Conservation (phyloP, 2,329 filamentous ascomycete species). For the Trichoderma koningii region DNA sequence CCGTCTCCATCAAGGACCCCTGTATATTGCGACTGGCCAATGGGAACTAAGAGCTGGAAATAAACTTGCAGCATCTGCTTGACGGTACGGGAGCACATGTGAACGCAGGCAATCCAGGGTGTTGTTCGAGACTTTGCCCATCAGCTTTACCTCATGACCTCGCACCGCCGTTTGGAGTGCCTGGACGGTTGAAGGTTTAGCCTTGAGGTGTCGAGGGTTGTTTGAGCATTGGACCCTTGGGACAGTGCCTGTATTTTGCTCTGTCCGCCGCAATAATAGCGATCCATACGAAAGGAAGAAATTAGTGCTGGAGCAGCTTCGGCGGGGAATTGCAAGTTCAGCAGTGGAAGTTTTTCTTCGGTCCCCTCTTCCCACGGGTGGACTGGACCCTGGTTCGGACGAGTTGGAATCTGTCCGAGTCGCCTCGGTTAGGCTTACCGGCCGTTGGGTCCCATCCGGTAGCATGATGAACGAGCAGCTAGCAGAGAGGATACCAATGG, state of each 20-base stretch:
- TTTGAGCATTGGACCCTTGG: no score
- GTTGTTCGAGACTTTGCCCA: conserved; percentile 15
- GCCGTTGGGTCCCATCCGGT: conserved; percentile 1
- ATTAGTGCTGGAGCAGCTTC: conserved; percentile 11
- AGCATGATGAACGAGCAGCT: neutral
- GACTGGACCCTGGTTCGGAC: neutral
- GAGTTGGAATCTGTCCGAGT: neutral
- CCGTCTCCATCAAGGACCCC: neutral
- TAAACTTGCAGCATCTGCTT: conserved; percentile 22
- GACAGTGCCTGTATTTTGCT: neutral
- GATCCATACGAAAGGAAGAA: neutral
- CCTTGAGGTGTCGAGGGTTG: no score
- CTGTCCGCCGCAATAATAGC: neutral
- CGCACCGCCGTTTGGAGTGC: no score
- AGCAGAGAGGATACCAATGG: neutral
- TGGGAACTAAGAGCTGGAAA: neutral
- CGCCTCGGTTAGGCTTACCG: conserved; percentile 20
- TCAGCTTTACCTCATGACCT: neutral
- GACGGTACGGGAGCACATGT: no score
- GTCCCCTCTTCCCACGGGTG: neutral
- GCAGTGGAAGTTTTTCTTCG: neutral
- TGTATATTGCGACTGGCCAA: conserved; percentile 3
- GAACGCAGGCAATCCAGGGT: no score
- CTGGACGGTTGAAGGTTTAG: no score
- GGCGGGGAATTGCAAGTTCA: neutral